phyloP scores from a whole-genome alignment of 163 green algal genomes.

The Volvox carteri region DNA sequence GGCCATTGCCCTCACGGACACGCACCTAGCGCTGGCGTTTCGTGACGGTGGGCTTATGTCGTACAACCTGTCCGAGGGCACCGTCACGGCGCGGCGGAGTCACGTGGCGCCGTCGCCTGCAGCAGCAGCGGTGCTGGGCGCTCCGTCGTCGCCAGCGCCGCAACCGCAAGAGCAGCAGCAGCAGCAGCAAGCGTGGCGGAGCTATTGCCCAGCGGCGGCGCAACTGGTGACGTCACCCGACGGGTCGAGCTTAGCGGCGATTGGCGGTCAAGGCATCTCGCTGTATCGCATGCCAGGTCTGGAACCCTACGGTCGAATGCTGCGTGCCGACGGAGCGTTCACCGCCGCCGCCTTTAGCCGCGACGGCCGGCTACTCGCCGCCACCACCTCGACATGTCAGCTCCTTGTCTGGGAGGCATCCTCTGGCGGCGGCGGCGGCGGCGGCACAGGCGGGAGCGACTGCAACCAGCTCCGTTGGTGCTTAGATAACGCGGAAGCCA shows the following conservation, averaged over 20 bases:
- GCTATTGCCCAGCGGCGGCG: constrained; percentile 26
- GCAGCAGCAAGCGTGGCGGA: constrained; percentile 27
- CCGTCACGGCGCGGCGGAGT: background rate
- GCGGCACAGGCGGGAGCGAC: background rate
- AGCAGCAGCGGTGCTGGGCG: background rate
- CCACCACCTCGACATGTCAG: constrained; percentile 38
- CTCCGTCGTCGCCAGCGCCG: background rate
- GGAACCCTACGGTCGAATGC: background rate
- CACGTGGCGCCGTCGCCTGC: too few species aligned
- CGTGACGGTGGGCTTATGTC: constrained; percentile 30
- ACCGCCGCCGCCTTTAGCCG: constrained; percentile 15
- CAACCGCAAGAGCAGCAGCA: too few species aligned
- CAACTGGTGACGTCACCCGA: constrained; percentile 41
- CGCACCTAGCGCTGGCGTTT: constrained; percentile 23
- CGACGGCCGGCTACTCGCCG: constrained; percentile 49
- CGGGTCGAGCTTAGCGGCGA: constrained; percentile 36
- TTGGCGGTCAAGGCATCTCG: constrained; percentile 40
- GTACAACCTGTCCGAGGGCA: background rate
- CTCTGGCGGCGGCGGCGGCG: background rate
- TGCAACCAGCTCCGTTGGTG: constrained; percentile 33
- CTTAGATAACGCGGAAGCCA: constrained; percentile 50
- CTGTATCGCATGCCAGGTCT: constrained; percentile 38
- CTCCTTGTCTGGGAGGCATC: constrained; percentile 54
- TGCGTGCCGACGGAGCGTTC: background rate
- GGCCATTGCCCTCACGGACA: constrained; percentile 38